Evolutionary conservation across 108 stramenopile genomes (phyloP).

Genomic region (Nannochloropsis oceanica): DNA sequence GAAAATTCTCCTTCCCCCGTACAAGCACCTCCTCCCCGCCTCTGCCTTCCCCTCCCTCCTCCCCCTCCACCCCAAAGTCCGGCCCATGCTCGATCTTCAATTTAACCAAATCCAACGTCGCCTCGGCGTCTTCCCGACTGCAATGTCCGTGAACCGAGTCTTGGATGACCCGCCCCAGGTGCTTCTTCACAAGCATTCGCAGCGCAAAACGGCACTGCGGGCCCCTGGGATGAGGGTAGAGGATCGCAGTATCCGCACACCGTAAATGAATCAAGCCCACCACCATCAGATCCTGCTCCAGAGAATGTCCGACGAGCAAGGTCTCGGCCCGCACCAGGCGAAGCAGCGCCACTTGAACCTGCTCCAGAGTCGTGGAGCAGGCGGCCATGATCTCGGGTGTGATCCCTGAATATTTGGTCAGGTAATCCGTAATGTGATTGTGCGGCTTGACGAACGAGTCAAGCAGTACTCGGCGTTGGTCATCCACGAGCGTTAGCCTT

Average conservation of each 20-base stretch:
- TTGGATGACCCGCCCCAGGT: conserved; percentile 30
- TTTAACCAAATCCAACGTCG: conserved; percentile 31
- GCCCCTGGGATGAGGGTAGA: conserved; percentile 32
- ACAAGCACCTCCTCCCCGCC: background rate
- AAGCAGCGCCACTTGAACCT: conserved; percentile 34
- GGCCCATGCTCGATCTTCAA: conserved; percentile 27
- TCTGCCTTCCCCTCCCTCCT: background rate
- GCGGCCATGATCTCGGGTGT: conserved; percentile 14
- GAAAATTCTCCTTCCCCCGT: background rate
- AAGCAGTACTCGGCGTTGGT: conserved; percentile 9
- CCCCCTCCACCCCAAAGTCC: conserved; percentile 23
- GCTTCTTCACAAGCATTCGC: conserved; percentile 12
- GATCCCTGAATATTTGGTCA: conserved; percentile 25
- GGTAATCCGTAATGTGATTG: conserved; percentile 22
- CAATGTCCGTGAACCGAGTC: conserved; percentile 21
- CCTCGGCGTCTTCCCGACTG: conserved; percentile 27
- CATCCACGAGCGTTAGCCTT: conserved; percentile 27
- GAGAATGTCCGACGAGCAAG: conserved; percentile 31
- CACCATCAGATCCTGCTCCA: conserved; percentile 33
- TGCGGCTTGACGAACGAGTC: conserved; percentile 34
- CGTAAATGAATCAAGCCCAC: conserved; percentile 15
- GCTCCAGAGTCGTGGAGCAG: conserved; percentile 16
- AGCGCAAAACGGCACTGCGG: conserved; percentile 13
- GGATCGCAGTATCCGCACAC: conserved; percentile 27
- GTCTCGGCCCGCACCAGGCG: conserved; percentile 2